phyloP scores from a whole-genome alignment of 2,329 filamentous ascomycete species.

The Scedosporium boydii region DNA sequence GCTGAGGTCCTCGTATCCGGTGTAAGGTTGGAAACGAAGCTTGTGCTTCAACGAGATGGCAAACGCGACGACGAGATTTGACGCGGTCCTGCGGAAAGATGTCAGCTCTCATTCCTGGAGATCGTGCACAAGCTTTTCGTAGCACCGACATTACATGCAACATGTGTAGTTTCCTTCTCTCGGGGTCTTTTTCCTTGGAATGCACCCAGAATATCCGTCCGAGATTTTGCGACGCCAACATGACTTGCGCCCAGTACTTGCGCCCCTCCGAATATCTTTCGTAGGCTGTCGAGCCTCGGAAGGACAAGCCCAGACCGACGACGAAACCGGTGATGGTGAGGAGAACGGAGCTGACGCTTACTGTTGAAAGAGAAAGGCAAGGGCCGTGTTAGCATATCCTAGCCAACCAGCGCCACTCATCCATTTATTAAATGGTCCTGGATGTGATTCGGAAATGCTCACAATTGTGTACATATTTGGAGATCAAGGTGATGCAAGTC shows the following conservation, averaged over 20 bases:
- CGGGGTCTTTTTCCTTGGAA: slow-evolving; percentile 9
- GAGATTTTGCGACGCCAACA: slow-evolving; percentile 54
- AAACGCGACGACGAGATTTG: slow-evolving; percentile 72
- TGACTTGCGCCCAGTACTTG: slow-evolving; percentile 52
- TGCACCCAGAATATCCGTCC: slow-evolving; percentile 81
- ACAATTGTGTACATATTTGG: slow-evolving; percentile 20
- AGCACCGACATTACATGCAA: slow-evolving; percentile 7
- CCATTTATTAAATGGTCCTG: too few species aligned
- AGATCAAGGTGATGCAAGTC: slow-evolving; percentile 52
- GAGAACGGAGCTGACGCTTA: slow-evolving; percentile 50
- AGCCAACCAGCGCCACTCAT: too few species aligned
- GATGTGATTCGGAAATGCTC: slow-evolving; percentile 2
- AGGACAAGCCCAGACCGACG: slow-evolving; percentile 67
- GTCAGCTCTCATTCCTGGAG: slow-evolving; percentile 9
- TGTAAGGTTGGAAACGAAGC: slow-evolving; percentile 74
- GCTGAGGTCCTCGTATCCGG: slow-evolving; percentile 63
- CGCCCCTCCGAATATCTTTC: slow-evolving; percentile 60
- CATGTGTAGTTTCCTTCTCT: slow-evolving; percentile 12
- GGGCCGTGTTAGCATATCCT: too few species aligned
- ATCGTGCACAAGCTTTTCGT: not conserved
- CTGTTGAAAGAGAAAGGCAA: not conserved
- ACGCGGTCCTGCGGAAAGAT: slow-evolving; percentile 38
- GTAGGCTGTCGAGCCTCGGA: slow-evolving; percentile 68
- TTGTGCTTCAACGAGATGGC: slow-evolving; percentile 69
- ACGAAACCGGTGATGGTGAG: slow-evolving; percentile 75